Evolutionary conservation across 2,329 filamentous ascomycete species (phyloP).

Genomic region (Aureobasidium leucospermi): DNA sequence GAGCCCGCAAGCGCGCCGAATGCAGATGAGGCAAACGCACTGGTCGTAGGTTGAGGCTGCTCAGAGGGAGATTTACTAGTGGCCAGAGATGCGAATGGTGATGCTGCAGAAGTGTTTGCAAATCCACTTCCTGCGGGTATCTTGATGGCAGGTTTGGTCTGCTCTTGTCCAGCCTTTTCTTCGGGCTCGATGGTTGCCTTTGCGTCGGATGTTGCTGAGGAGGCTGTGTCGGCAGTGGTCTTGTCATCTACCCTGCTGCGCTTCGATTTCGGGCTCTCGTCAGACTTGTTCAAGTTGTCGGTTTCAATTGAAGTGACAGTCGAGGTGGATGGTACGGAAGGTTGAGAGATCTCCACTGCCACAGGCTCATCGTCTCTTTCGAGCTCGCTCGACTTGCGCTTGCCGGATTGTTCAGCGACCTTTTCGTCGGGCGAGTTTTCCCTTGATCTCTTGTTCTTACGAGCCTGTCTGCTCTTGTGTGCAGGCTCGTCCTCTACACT

Average conservation of each 20-base stretch:
- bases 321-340: conserved; percentile 14
- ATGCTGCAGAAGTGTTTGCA: conserved; percentile 37
- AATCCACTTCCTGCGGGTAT: conserved; percentile 36
- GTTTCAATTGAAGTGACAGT: neutral
- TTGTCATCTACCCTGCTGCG: conserved; percentile 32
- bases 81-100: conserved; percentile 42
- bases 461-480: conserved; percentile 31
- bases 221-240: neutral
- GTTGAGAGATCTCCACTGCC: conserved; percentile 4
- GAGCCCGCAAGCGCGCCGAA: conserved; percentile 38
- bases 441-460: conserved; percentile 44
- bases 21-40: conserved; percentile 45
- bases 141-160: conserved; percentile 15
- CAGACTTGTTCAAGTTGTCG: conserved; percentile 18
- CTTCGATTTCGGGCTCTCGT: conserved; percentile 44
- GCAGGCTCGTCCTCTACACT: conserved; percentile 28
- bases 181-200: conserved; percentile 15
- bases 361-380: neutral
- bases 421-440: conserved; percentile 33
- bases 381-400: conserved; percentile 25
- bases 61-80: conserved; percentile 28
- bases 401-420: conserved; percentile 23
- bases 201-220: conserved; percentile 10
- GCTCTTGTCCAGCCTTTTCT: conserved; percentile 19
- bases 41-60: conserved; percentile 31